Conservation (phyloP, 2,329 filamentous ascomycete genomes). For the Westerdykella aurantiaca region DNA sequence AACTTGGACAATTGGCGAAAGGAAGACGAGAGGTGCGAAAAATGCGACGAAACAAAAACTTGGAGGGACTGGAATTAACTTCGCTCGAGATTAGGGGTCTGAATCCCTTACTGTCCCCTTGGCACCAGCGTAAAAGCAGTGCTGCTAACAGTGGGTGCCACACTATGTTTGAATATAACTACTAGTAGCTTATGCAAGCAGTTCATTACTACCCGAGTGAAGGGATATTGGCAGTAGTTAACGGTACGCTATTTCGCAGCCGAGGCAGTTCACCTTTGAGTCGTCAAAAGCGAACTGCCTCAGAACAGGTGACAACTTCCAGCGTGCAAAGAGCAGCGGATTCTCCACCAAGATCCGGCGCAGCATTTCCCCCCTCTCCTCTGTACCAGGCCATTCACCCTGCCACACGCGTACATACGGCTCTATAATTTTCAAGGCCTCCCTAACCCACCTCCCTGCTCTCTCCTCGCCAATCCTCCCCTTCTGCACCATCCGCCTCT, state of each 20-base stretch:
- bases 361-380: constrained; percentile 8
- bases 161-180: constrained; percentile 2
- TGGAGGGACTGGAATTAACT: no score
- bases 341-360: constrained; percentile 10
- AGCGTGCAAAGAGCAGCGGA: constrained; percentile 11
- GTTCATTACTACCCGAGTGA: constrained; percentile 2
- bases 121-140: no score
- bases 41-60: no score
- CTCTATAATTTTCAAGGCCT: constrained; percentile 6
- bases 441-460: constrained; percentile 7
- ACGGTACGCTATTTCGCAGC: constrained; percentile 7
- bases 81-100: no score
- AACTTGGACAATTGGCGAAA: no score
- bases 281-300: constrained; percentile 11
- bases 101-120: no score
- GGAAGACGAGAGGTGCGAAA: no score
- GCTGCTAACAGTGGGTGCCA: not conserved
- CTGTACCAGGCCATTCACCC: constrained; percentile 3
- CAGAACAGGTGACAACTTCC: constrained; percentile 11
- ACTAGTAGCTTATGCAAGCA: constrained; percentile 2
- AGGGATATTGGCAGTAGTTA: constrained; percentile 11
- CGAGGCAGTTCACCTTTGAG: constrained; percentile 8
- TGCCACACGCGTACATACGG: constrained; percentile 8
- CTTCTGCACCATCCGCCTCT: constrained; percentile 7
- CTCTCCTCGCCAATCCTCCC: constrained; percentile 8